Percentiles rank a stretch among this genome's conserved stretches.
Evolutionary conservation across 1,284 basidiomycete genomes (phyloP).

Genomic region (Phylloboletellus chloephorus): DNA sequence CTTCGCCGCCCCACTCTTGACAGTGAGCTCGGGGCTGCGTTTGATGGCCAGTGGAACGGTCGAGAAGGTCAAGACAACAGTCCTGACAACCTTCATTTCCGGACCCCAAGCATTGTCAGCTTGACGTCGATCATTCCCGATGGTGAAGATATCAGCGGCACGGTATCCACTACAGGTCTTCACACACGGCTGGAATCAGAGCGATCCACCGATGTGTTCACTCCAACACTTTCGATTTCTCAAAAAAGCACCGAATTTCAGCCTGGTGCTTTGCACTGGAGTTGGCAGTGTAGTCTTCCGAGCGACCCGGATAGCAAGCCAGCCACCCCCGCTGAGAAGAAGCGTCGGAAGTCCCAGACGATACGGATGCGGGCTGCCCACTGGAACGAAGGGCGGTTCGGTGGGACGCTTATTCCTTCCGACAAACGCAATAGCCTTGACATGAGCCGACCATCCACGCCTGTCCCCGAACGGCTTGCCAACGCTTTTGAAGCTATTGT

Average conservation of each 20-base stretch:
- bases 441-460: constrained; percentile 26
- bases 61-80: constrained; percentile 4
- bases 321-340: constrained; percentile 21
- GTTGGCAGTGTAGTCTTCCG: constrained; percentile 1
- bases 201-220: constrained; percentile 3
- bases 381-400: constrained; percentile 43
- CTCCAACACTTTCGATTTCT: constrained; percentile 7
- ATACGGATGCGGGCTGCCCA: constrained; percentile 41
- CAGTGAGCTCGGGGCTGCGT: constrained; percentile 28
- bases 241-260: constrained; percentile 7
- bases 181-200: constrained; percentile 3
- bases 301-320: constrained; percentile 4
- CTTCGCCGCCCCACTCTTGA: constrained; percentile 26
- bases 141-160: constrained; percentile 6
- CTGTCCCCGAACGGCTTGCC: constrained; percentile 34
- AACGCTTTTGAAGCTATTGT: constrained; percentile 40
- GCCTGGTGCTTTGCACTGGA: constrained; percentile 13
- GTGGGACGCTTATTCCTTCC: constrained; percentile 24
- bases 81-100: constrained; percentile 16
- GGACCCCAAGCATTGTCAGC: constrained; percentile 22
- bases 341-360: constrained; percentile 40
- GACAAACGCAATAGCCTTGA: constrained; percentile 14
- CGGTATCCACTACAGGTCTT: constrained; percentile 8
- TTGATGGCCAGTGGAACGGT: constrained; percentile 23
- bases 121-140: constrained; percentile 15